Evolutionary conservation across 2,329 filamentous ascomycete species (phyloP), one percentile per base, ranked within the genome.

Genomic region (Phaeoacremonium minimum): DNA sequence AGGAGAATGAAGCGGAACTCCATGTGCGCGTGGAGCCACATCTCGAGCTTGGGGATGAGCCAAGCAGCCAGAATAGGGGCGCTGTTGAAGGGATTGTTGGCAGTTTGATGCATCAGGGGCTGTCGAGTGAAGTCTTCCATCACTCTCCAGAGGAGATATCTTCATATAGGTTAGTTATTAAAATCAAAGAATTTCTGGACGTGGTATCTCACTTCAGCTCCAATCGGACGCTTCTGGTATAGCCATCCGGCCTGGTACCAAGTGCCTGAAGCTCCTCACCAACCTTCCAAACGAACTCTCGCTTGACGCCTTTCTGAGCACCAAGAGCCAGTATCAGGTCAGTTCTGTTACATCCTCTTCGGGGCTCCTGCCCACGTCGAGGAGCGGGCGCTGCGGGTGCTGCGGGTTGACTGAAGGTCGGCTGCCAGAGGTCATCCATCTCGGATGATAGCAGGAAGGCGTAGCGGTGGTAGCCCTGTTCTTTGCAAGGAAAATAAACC

Each of bases 301-400:
- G 69, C 18, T 64, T 65, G 2, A 81, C 75, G 3, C 67, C 70
- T 16, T 63, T 61, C 44, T 83, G 75, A 4, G 69, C 67, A 4
- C 79, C 78, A 15, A 83, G 60, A 3, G 77, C 77, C 11, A 83
- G 52, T 4, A 83, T 77, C 33, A 80, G 65, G 45, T 82, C 75
- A 11, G 77, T 56, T 26, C 62, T n/a, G n/a, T n/a, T n/a, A n/a
- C n/a, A n/a, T n/a, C n/a, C n/a, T n/a, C n/a, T n/a, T n/a, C n/a
- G n/a, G n/a, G n/a, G n/a, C n/a, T n/a, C n/a, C n/a, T n/a, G n/a
- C n/a, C n/a, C n/a, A n/a, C n/a, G n/a, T n/a, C n/a, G n/a, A n/a
- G n/a, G n/a, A n/a, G n/a, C n/a, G n/a, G n/a, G n/a, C n/a, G n/a
- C n/a, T n/a, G n/a, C n/a, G n/a, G 53, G 38, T 13, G 61, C 56